Percentiles rank a stretch among this genome's conserved stretches.
phyloP scores from a whole-genome alignment of 768 basidiomycete genomes.

The Exsudoporus frostii region DNA sequence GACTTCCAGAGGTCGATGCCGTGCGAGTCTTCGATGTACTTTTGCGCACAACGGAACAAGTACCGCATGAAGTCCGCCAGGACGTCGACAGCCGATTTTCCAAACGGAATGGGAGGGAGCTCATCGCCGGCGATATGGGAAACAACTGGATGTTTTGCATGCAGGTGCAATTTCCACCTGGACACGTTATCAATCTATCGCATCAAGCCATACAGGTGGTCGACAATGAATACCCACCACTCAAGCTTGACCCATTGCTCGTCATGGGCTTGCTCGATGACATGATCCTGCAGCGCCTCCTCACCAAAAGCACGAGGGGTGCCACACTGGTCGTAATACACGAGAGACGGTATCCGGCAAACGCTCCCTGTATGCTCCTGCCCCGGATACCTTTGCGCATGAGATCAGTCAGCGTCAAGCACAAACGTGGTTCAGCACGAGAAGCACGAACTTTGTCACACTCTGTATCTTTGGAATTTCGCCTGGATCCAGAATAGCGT shows the following conservation, averaged over 20 bases:
- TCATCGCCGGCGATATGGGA: slow-evolving; percentile 32
- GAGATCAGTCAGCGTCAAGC: slow-evolving; percentile 2
- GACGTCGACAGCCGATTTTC: slow-evolving; percentile 41
- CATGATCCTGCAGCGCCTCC: slow-evolving; percentile 40
- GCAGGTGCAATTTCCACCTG: slow-evolving; percentile 41
- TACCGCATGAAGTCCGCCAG: slow-evolving; percentile 49
- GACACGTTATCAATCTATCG: neutral
- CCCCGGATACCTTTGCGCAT: slow-evolving; percentile 34
- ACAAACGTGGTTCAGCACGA: slow-evolving; percentile 9
- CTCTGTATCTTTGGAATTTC: slow-evolving; percentile 35
- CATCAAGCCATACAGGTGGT: neutral
- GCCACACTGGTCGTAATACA: slow-evolving; percentile 44
- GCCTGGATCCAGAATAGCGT: slow-evolving; percentile 34
- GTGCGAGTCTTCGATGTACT: slow-evolving; percentile 48
- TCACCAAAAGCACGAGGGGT: slow-evolving; percentile 42
- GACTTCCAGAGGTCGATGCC: slow-evolving; percentile 46
- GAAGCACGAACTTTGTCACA: slow-evolving; percentile 29
- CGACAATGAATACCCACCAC: slow-evolving; percentile 30
- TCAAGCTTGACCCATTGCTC: slow-evolving; percentile 46
- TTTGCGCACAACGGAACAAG: slow-evolving; percentile 40
- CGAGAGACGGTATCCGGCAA: slow-evolving; percentile 47
- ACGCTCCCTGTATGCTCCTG: slow-evolving; percentile 43
- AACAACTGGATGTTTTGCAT: slow-evolving; percentile 31
- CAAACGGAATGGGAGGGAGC: slow-evolving; percentile 40
- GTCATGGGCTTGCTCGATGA: slow-evolving; percentile 40